Base-by-base conservation (phyloP, 208 protist genomes). In the Acanthamoeba lenticulata region DNA sequence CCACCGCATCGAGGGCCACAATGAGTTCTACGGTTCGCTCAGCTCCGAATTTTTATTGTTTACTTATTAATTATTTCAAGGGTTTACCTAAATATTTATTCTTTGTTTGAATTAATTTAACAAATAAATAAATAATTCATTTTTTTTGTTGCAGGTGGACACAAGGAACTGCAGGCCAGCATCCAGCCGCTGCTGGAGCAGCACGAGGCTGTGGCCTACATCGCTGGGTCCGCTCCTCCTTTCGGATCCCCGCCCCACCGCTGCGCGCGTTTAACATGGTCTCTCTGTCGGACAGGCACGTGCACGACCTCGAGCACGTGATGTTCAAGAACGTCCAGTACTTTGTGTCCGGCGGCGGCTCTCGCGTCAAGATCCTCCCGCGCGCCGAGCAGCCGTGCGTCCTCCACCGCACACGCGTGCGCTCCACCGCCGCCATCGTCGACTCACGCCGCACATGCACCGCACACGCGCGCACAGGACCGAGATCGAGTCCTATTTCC, bases 271-370 rank as follows among this genome's bases (percentile, higher is more conserved):
- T n/a, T n/a, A n/a, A n/a, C n/a, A n/a, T n/a, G n/a, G n/a, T n/a
- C n/a, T n/a, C n/a, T n/a, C n/a, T n/a, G n/a, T n/a, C n/a, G n/a
- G n/a, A n/a, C n/a, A 86, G 77, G 2, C 95, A 97, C 65, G 97
- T 97, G 55, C 96, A 97, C 94, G 97, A 97, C 79, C 74, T 97
- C 29, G 95, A 97, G 89, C 94, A 96, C 21, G 97, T 96, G 0
- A 89, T 93, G 42, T 34, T 60, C 27, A 92, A 96, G 29, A 55
- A 72, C 45, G 69, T 95, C 45, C 96, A 97, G 45, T 97, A 96
- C 83, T 94, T 96, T 29, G 96, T 97, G 32, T 94, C 92, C 49
- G 96, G 96, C 44, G 96, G 94, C 0, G 96, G 96, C 49, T 95
- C 91, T 24, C 94, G 96, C 7, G 85, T 94, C 85, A 91, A 89